Conservation (phyloP, 305 asterid species). For the Plantago coronopus region DNA sequence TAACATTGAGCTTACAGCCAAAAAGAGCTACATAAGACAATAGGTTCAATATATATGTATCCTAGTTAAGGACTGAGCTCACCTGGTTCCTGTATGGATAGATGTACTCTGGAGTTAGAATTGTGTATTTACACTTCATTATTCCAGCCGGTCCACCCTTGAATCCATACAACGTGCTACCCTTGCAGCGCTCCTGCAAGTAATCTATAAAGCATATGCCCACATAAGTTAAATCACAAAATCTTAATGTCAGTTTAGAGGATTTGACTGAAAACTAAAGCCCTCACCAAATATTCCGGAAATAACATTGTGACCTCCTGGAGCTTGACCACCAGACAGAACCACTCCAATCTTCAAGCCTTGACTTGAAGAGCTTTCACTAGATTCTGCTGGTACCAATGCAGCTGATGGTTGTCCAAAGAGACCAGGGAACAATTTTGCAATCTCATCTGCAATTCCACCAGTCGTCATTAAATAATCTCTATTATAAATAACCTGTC, state of each 20-base stretch:
- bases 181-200: constrained; percentile 85
- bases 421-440: constrained; percentile 74
- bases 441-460: constrained; percentile 78
- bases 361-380: constrained; percentile 26
- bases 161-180: constrained; percentile 92
- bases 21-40: not conserved
- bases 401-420: constrained; percentile 86
- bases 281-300: constrained; percentile 86
- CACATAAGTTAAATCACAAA: constrained; percentile 11
- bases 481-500: too few species aligned
- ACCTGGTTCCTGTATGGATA: constrained; percentile 98
- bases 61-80: not conserved
- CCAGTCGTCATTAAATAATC: not conserved
- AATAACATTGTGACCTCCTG: constrained; percentile 98
- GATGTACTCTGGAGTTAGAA: constrained; percentile 69
- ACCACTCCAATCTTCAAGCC: constrained; percentile 87
- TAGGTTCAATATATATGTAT: too few species aligned
- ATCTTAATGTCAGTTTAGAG: not conserved
- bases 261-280: constrained; percentile 3
- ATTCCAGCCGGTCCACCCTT: constrained; percentile 98
- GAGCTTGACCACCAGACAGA: constrained; percentile 98
- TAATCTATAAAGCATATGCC: constrained; percentile 50
- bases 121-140: constrained; percentile 81
- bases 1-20: not conserved
- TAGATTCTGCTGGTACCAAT: constrained; percentile 57